Evolutionary conservation across 495 filamentous ascomycete species (phyloP), one percentile per base, ranked within the genome.

Genomic region (Penicillium samsonianum): DNA sequence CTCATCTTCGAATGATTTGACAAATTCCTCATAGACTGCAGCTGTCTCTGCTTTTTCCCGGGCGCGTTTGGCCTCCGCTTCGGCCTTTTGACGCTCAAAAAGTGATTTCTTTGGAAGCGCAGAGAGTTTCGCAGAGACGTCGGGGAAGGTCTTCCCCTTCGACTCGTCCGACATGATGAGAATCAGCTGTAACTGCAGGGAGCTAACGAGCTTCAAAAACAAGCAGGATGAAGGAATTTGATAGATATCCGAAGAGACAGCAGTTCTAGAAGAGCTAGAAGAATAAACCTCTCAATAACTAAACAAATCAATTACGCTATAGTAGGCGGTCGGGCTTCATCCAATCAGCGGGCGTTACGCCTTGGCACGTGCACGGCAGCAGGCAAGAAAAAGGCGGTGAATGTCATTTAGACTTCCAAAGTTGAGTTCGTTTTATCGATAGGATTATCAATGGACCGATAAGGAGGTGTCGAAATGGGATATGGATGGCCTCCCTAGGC

Each of bases 21-120:
- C 86, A 67, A 96, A 96, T 60, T 93, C 90, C 57, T 95, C 86
- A 67, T 91, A 90, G 14, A 90, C 93, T 9, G 92, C 93, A 33
- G 89, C 90, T 19, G 90, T 96, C 71, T 96, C 93, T 57, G 87
- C 90, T 68, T 88, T 88, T 72, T 96, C 93, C 55, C 91, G 82
- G 62, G 84, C 81, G 33, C 90, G 87, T 73, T 97, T 98, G 16
- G 91, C 93, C 78, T 96, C 90, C 31, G 90, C 92, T 68, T 96
- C 92, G 38, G 90, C 90, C 76, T 92, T 94, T 63, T 94, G 90
- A 53, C 88, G 87, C 73, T 98, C 93, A 74, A 96, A 98, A 31
- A 90, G 82, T 12, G 91, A 95, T 68, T 96, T 91, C 73, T 92
- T 95, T 40, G 75, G 61, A 0, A 91, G 87, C 11, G 90, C 89